A percentile compares a stretch with the other conserved stretches of the same genome.
These are phyloP conservation scores for Thelonectria blattea DNA, from an alignment of 2,329 filamentous ascomycete genomes.

Conservation along the genomic window DNA sequence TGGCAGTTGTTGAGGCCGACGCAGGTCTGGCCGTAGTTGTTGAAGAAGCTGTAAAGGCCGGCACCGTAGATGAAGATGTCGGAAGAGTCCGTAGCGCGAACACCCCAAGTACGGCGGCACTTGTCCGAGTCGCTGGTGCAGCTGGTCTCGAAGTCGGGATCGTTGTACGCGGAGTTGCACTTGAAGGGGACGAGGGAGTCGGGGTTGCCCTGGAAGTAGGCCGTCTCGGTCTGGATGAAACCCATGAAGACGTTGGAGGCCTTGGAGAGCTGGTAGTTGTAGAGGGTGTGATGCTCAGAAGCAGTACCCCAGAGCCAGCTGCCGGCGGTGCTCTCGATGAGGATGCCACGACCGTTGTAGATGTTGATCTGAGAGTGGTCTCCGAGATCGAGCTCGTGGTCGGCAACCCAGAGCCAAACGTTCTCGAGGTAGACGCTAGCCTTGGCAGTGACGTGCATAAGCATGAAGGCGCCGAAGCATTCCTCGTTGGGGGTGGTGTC, in stretches of 20 bases:
- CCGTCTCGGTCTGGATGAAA: conserved; percentile 87
- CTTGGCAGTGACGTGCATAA: conserved; percentile 68
- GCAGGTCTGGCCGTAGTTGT: conserved; percentile 79
- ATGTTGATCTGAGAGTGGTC: conserved; percentile 83
- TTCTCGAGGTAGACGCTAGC: conserved; percentile 84
- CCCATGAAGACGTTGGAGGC: conserved; percentile 83
- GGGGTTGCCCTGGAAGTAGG: conserved; percentile 86
- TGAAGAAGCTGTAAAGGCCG: conserved; percentile 82
- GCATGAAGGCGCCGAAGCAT: conserved; percentile 77
- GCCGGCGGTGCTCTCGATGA: conserved; percentile 75
- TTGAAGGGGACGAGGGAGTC: conserved; percentile 71
- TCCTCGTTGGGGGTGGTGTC: conserved; percentile 66
- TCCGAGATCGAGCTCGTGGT: conserved; percentile 82
- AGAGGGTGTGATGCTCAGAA: conserved; percentile 70
- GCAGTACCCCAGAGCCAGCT: conserved; percentile 83
- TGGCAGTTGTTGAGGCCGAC: conserved; percentile 73
- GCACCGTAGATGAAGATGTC: conserved; percentile 74
- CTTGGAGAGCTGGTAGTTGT: conserved; percentile 85
- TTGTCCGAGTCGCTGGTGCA: conserved; percentile 54
- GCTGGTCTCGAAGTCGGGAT: conserved; percentile 69
- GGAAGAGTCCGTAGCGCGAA: conserved; percentile 71
- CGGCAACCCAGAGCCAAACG: conserved; percentile 87
- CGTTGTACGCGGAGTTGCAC: conserved; percentile 61
- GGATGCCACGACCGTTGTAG: conserved; percentile 85
- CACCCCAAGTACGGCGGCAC: conserved; percentile 79